Base-by-base conservation (phyloP, 495 filamentous ascomycete genomes). In the Echria macrotheca region DNA sequence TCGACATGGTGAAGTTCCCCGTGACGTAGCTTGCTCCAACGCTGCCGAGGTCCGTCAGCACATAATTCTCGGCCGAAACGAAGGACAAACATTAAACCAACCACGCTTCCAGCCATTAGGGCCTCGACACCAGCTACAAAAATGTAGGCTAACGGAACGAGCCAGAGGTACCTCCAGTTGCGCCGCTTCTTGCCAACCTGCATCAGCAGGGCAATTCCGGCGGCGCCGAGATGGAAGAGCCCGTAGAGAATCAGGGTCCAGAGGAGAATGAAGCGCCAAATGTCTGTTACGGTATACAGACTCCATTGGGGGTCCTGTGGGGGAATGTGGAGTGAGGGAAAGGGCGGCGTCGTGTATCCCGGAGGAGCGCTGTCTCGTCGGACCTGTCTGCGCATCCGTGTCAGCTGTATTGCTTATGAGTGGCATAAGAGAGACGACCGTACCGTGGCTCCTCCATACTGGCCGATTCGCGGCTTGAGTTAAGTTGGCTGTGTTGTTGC, bases 1-100 rank as follows among this genome's bases (percentile, higher is more conserved):
- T 96, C 44, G 89, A 94, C 91, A 97, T 95, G 53, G 80, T 70
- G 60, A 95, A 96, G 66, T 83, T 87, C 24, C 90, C 93, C 12
- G 88, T 80, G 54, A 86, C 80, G 59, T 97, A 98, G 36, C 93
- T 81, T 5, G 85, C 86, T 19, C 89, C 89, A 9, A 98, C 78
- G 42, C 91, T 96, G 56, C 37, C 7, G 4, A 9, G 7, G 29
- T 57, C 31, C 29, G 43, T 64, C 31, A 68, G 66, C 52, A 51
- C 29, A 28, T 49, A 8, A 29, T 18, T 14, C 28, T 18, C 22
- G 1, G 15, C 1, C 7, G 15, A 32, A 2, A 47, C 14, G 28
- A 19, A 29, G 6, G 21, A 81, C 89, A 68, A 60, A 96, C 93
- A 97, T 75, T 47, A 90, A 68, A 1, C 93, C 93, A 49, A 96